A percentile compares a stretch with the other conserved stretches of the same genome.
phyloP scores from a whole-genome alignment of 2,329 filamentous ascomycete genomes.

The Diatrype stigma region DNA sequence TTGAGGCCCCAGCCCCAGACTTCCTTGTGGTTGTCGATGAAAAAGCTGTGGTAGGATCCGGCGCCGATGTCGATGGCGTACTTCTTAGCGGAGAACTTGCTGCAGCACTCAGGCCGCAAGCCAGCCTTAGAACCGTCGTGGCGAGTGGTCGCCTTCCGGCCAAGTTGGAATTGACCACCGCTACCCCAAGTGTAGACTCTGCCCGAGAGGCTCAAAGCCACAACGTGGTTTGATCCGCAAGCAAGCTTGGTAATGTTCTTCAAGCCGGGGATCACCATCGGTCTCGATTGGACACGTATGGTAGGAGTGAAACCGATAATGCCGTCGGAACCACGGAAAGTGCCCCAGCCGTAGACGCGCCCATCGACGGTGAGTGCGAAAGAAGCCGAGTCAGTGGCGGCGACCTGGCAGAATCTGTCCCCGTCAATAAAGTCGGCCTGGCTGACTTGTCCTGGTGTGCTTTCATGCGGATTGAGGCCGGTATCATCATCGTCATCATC shows the following conservation, averaged over 20 bases:
- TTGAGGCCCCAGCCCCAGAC: constrained; percentile 85
- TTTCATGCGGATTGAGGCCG: constrained; percentile 68
- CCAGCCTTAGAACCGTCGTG: constrained; percentile 25
- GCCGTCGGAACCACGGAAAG: constrained; percentile 56
- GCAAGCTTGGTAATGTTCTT: constrained; percentile 63
- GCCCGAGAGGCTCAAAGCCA: constrained; percentile 62
- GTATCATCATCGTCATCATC: constrained; percentile 54
- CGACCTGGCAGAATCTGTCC: constrained; percentile 58
- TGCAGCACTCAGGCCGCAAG: constrained; percentile 1
- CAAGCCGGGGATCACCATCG: constrained; percentile 55
- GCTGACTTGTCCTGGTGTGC: constrained; percentile 59
- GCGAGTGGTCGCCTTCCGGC: constrained; percentile 58
- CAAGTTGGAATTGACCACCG: constrained; percentile 62
- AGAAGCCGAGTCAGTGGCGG: constrained; percentile 58
- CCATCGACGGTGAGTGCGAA: constrained; percentile 62
- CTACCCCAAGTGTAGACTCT: constrained; percentile 68
- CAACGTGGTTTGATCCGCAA: constrained; percentile 66
- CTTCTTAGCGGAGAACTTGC: neutral
- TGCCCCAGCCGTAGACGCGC: constrained; percentile 65
- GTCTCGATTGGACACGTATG: constrained; percentile 38
- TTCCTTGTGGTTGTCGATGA: constrained; percentile 63
- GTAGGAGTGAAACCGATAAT: constrained; percentile 30
- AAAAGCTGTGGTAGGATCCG: constrained; percentile 80
- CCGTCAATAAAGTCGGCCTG: constrained; percentile 55
- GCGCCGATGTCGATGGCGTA: constrained; percentile 51